A percentile compares a stretch with the other conserved stretches of the same genome.
phyloP scores from a whole-genome alignment of 345 rosid genomes.

The Euclidium syriacum region DNA sequence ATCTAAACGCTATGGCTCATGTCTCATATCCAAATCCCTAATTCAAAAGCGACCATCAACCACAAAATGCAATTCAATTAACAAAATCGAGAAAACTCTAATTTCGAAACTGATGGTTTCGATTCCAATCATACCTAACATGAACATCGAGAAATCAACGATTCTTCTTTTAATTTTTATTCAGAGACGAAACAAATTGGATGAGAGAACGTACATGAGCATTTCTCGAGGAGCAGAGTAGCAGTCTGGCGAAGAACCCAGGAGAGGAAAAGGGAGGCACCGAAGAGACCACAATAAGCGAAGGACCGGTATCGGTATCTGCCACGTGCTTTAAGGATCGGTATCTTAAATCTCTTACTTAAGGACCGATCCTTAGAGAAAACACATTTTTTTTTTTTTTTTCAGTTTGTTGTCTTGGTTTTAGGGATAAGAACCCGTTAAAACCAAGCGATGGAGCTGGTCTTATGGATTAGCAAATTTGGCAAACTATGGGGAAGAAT shows the following conservation, averaged over 20 bases:
- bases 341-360: too few species aligned
- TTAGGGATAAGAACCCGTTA: too few species aligned
- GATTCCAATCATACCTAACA: not conserved
- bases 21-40: not conserved
- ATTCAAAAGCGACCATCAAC: not conserved
- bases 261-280: constrained; percentile 71
- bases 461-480: too few species aligned
- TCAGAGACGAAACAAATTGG: not conserved
- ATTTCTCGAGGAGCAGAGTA: constrained; percentile 70
- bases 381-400: too few species aligned
- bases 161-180: not conserved
- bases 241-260: constrained; percentile 86
- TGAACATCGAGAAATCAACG: not conserved
- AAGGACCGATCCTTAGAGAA: too few species aligned
- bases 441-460: too few species aligned
- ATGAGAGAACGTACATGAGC: constrained; percentile 50
- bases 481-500: too few species aligned
- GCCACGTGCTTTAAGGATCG: too few species aligned
- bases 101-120: constrained; percentile 1
- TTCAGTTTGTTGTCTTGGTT: too few species aligned
- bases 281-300: constrained; percentile 93
- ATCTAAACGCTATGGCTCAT: not conserved
- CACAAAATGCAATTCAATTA: not conserved
- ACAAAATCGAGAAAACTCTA: not conserved
- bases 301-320: too few species aligned